Base-by-base conservation (phyloP, 306 rosid genomes). In the Canavalia ensiformis region DNA sequence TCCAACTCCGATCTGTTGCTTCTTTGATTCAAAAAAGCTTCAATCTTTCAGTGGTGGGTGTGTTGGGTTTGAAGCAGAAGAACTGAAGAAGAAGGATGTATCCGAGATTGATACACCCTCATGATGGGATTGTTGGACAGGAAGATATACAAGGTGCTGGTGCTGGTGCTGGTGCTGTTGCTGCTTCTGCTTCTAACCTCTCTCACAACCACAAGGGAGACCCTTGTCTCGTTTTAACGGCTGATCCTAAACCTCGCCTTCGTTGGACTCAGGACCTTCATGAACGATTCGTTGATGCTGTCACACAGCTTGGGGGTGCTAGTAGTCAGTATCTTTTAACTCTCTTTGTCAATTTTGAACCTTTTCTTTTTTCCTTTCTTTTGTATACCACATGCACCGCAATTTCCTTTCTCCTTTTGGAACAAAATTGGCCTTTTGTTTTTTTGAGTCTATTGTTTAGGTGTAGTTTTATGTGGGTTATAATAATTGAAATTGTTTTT, bases 241-340 rank as follows among this genome's bases (percentile, higher is more conserved):
- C 98, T 72, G 98, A 94, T 90, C 98, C 98, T n/a, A 94, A 93
- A 73, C 99, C 99, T 44, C 97, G 99, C 10, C 99, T 95, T 82
- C 98, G 99, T 0, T 95, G 99, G 99, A 95, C 99, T 9, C 90
- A 95, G 54, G 99, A 95, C 88, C 94, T 95, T 25, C 99, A 95
- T 60, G 99, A 95, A 54, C 93, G 99, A 8, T 95, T 95, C 47
- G 88, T 95, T 47, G 99, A 95, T 81, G 98, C 99, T 1, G 99
- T 95, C 31, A 90, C 97, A 49, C 98, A 95, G 84, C 99, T 95
- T 68, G 99, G 99, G 30, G 98, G 98, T 75, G 87, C 98, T 41
- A 54, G 91, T 51, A 94, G 98, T 94, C 8, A 84, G 89, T 84
- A 4, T 63, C 57, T 62, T 51, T 31, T 70, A 18, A 46, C 51